Percentiles rank a stretch among this genome's conserved stretches.
phyloP scores from a whole-genome alignment of 1,139 yeast genomes.

The Hyphopichia burtonii region DNA sequence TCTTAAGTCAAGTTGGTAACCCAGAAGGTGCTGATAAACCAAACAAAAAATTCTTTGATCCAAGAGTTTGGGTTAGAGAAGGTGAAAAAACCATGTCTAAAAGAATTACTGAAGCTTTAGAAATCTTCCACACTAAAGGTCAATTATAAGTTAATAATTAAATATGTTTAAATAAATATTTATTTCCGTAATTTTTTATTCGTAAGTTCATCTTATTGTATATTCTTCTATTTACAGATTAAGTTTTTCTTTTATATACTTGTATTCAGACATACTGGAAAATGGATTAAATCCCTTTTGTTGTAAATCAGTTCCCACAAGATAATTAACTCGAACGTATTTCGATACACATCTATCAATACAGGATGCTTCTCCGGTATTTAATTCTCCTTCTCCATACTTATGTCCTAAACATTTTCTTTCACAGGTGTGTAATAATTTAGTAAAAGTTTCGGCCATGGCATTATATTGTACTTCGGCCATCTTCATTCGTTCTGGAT shows the following conservation, averaged over 20 bases:
- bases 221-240: background rate
- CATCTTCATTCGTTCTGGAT: constrained; percentile 62
- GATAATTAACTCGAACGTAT: constrained; percentile 61
- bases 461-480: constrained; percentile 81
- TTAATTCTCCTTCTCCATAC: constrained; percentile 78
- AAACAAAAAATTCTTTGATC: constrained; percentile 98
- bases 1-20: constrained; percentile 89
- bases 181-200: background rate
- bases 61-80: constrained; percentile 99
- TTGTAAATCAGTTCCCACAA: constrained; percentile 53
- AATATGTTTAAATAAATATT: background rate
- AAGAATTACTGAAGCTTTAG: constrained; percentile 83
- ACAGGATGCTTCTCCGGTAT: constrained; percentile 75
- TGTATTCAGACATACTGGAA: constrained; percentile 40
- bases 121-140: constrained; percentile 77
- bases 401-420: constrained; percentile 70
- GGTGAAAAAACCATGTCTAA: constrained; percentile 98
- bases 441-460: constrained; percentile 63
- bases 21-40: constrained; percentile 99
- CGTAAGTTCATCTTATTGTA: too few species aligned
- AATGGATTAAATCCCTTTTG: constrained; percentile 29
- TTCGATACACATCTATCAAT: constrained; percentile 77
- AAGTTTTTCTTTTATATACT: constrained; percentile 19
- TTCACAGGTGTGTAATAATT: constrained; percentile 56
- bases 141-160: constrained; percentile 42